Base-by-base conservation (phyloP, 176 grass and related monocot genomes). In the maize (Zea mays) region DNA sequence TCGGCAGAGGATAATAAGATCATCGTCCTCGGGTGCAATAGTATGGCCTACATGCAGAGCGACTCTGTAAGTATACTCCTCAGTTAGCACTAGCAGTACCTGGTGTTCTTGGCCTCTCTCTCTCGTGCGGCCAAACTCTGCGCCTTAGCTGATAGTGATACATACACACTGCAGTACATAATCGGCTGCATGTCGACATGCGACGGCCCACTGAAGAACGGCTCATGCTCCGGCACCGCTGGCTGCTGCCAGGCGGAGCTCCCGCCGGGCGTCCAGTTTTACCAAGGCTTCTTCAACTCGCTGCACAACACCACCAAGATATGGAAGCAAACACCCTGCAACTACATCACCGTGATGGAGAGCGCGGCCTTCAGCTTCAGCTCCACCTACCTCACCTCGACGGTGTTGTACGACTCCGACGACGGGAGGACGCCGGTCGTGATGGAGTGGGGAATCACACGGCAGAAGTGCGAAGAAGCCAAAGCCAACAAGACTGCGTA, bases 261-360 rank as follows among this genome's bases (percentile, higher is more conserved):
- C 3, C 66, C 66, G 10, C 21, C 5, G 13, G 66, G 66, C 5
- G 66, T 69, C 10, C 41, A 3, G 42, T 69, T 46, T 0, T 69
- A 69, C 42, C 2, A 46, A 1, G 42, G 41, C 8, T 69, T 46
- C 2, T 69, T 46, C 66, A 69, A 69, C n/a, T 4, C 1, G 4
- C 0, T 21, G 0, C 7, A 69, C 42, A 69, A 69, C 19, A 69
- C 42, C 66, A 69, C 9, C 1, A 0, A 14, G 19, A 69, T 69
- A 12, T 69, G 66, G 66, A 69, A 19, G 19, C 0, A 6, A 0
- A 4, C n/a, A 2, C 66, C 66, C 12, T 69, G 66, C 41, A 69
- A 69, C 66, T 69, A 69, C 2, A 12, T 69, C 42, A 47, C 66
- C 10, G 66, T 69, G 19, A 47, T 47, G 66, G 42, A 47, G 66